A percentile compares a stretch with the other conserved stretches of the same genome.
These are phyloP conservation scores for Leccinum angustisporum DNA, from an alignment of 1,284 basidiomycete species.

Conservation along the genomic window DNA sequence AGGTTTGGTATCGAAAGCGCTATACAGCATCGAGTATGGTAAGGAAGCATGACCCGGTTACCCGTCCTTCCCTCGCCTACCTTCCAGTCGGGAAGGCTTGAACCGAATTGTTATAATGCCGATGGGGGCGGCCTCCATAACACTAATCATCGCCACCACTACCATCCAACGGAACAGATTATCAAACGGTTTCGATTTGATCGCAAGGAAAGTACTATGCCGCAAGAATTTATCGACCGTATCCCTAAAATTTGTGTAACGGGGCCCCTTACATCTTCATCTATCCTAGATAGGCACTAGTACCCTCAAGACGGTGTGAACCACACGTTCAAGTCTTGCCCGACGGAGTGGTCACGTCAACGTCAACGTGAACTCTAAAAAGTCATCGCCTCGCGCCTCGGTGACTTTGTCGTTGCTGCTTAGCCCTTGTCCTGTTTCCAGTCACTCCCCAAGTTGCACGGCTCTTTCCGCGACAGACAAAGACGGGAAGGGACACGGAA, in stretches of 20 bases:
- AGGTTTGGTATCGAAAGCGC: slow-evolving; percentile 30
- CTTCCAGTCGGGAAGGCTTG: slow-evolving; percentile 1
- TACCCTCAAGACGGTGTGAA: slow-evolving; percentile 16
- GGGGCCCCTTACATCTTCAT: slow-evolving; percentile 19
- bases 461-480: slow-evolving; percentile 6
- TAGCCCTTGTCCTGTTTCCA: background rate
- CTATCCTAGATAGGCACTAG: slow-evolving; percentile 22
- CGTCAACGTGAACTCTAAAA: slow-evolving; percentile 8
- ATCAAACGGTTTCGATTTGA: background rate
- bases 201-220: background rate
- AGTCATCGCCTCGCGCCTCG: slow-evolving; percentile 1
- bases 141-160: background rate
- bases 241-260: slow-evolving; percentile 7
- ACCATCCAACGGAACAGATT: slow-evolving; percentile 5
- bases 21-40: slow-evolving; percentile 1
- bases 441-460: slow-evolving; percentile 1
- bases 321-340: slow-evolving; percentile 2
- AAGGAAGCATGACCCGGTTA: slow-evolving; percentile 10
- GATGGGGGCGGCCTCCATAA: slow-evolving; percentile 4
- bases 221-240: background rate
- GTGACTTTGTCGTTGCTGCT: background rate
- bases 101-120: slow-evolving; percentile 5
- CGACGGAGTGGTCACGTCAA: slow-evolving; percentile 18
- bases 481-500: background rate
- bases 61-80: slow-evolving; percentile 12